Base-by-base conservation (phyloP, 2,329 filamentous ascomycete species). In the Ophiostoma fasciatum region DNA sequence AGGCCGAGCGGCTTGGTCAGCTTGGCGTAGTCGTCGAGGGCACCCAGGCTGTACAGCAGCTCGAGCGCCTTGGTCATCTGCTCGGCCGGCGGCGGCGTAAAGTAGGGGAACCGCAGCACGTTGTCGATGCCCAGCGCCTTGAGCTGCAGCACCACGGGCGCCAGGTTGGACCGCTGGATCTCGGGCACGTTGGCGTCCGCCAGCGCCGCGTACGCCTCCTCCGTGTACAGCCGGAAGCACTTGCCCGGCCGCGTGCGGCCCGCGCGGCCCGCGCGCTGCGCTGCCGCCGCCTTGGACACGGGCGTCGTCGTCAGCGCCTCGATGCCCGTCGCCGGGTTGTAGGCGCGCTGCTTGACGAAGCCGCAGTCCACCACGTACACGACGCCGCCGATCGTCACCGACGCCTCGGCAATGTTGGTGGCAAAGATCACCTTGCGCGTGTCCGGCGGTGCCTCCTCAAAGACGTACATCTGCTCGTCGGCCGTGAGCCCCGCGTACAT, bases 41-140 rank as follows among this genome's bases (percentile, higher is more conserved):
- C 85, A 7, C 85, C 85, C 6, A 96, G 61, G 1, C 83, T 82
- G 54, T 79, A 94, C 4, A 98, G 69, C 4, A 94, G 64, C 55
- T 96, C 88, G 2, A 94, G 70, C 1, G 82, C 90, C 43, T 85
- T 82, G 29, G 80, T 74, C 56, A 96, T 72, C 21, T 94, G 72
- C 48, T 88, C 78, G 0, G 85, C 74, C 0, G 90, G 85, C 10
- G 90, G 90, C 3, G 84, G 66, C 4, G 82, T 88, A 35, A 94
- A 61, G 52, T 88, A 98, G 48, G 87, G 77, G 54, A 96, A 98
- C 5, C 84, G 77, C 5, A 84, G 74, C 23, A 96, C 77, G 47
- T 98, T 96, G 54, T 94, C 87, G 46, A 96, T 92, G 0, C 90
- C 90, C 2, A 98, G 65, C 1, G 90, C 88, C 58, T 96, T 94